Conservation (phyloP, 2,329 filamentous ascomycete genomes). For the Pseudogymnoascus sp. region DNA sequence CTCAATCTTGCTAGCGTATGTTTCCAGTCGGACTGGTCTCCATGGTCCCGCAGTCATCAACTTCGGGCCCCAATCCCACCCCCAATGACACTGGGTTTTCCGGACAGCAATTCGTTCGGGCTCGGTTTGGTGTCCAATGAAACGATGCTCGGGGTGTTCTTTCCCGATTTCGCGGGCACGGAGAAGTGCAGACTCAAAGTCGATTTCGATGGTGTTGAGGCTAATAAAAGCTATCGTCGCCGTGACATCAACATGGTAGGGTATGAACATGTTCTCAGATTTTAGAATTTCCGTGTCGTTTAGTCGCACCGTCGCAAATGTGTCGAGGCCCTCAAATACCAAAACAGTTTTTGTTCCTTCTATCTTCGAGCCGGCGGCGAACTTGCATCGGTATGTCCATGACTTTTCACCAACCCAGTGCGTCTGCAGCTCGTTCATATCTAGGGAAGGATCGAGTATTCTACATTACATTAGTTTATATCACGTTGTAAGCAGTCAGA, state of each 20-base stretch:
- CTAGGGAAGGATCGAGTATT: conserved; percentile 43
- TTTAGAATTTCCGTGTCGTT: conserved; percentile 47
- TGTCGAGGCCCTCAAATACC: conserved; percentile 58
- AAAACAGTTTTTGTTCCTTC: conserved; percentile 35
- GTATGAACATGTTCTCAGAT: conserved; percentile 59
- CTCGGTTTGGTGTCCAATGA: conserved; percentile 23
- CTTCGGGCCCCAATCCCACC: conserved; percentile 65
- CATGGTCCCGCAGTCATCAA: conserved; percentile 58
- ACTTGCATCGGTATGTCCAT: conserved; percentile 34
- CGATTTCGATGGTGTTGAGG: conserved; percentile 45
- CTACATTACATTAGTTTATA: neutral
- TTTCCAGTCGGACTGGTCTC: conserved; percentile 59
- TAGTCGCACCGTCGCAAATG: conserved; percentile 51
- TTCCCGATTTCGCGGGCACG: conserved; percentile 37
- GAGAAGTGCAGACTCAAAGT: conserved; percentile 43
- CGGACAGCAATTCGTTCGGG: conserved; percentile 42
- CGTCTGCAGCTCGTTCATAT: conserved; percentile 41
- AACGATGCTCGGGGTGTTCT: conserved; percentile 38
- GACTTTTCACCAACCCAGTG: conserved; percentile 42
- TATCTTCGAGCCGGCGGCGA: conserved; percentile 19
- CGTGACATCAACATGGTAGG: conserved; percentile 47
- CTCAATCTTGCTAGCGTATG: conserved; percentile 50
- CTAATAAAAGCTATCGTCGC: conserved; percentile 24
- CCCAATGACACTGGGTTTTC: conserved; percentile 63
- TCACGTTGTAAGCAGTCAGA: neutral